Conservation (phyloP, 306 rosid species). For the Vicia sativa region DNA sequence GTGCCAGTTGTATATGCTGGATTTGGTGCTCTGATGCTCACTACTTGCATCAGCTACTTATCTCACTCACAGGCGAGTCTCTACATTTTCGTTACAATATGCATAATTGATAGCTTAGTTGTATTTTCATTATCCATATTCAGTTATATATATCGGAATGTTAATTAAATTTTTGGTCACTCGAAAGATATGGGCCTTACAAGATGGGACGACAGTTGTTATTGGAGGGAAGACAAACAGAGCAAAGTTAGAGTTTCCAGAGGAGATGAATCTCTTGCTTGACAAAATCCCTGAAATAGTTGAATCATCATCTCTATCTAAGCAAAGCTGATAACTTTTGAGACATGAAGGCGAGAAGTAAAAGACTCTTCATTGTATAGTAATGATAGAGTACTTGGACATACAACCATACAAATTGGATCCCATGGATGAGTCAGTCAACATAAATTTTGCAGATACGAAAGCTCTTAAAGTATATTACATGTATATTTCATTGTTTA, state of each 20-base stretch:
- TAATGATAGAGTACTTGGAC: constrained; percentile 24
- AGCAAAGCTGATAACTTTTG: constrained; percentile 44
- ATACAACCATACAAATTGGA: constrained; percentile 14
- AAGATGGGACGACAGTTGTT: constrained; percentile 83
- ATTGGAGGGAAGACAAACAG: constrained; percentile 90
- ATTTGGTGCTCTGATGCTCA: constrained; percentile 97
- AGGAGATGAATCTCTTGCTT: constrained; percentile 79
- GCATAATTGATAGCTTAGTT: constrained; percentile 6
- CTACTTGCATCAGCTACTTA: constrained; percentile 89
- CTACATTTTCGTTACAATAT: constrained; percentile 11
- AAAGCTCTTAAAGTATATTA: constrained; percentile 8
- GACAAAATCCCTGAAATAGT: constrained; percentile 79
- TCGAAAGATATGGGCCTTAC: constrained; percentile 88
- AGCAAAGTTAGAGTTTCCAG: constrained; percentile 84
- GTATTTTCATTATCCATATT: constrained; percentile 12
- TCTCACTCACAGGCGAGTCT: constrained; percentile 86
- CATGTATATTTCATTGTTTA: constrained; percentile 30
- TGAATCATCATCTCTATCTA: constrained; percentile 58
- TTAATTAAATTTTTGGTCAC: constrained; percentile 36
- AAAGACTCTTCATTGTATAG: constrained; percentile 36
- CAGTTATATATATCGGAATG: constrained; percentile 17
- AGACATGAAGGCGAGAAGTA: constrained; percentile 33
- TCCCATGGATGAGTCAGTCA: neutral
- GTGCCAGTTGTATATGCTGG: constrained; percentile 96
- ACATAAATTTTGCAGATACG: constrained; percentile 18